Evolutionary conservation across 768 basidiomycete genomes (phyloP).

Genomic region (Tulasnella sp.): DNA sequence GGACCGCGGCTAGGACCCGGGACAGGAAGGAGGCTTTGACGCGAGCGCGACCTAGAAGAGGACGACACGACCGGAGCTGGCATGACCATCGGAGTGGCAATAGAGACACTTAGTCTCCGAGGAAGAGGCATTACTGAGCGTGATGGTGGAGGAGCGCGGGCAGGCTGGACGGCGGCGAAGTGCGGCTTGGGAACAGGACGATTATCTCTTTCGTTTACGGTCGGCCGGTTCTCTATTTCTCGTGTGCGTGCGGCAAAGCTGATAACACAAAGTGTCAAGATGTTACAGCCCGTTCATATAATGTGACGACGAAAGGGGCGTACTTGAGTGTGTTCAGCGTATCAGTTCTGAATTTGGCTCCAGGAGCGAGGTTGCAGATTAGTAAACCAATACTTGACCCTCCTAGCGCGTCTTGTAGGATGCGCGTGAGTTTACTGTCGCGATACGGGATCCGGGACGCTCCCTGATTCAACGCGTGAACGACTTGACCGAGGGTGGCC

Average conservation of each 20-base stretch:
- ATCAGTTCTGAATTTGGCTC: conserved; percentile 69
- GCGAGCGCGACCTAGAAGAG: not conserved
- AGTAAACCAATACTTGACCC: conserved; percentile 68
- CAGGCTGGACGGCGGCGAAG: conserved; percentile 49
- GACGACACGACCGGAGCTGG: not conserved
- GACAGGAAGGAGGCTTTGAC: not conserved
- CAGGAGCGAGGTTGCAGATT: conserved; percentile 82
- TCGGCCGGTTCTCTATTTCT: conserved; percentile 74
- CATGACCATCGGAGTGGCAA: not conserved
- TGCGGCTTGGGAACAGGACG: conserved; percentile 48
- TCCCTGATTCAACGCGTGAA: conserved; percentile 53
- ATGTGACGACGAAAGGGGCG: conserved; percentile 19
- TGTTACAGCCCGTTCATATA: too few species aligned
- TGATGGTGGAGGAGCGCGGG: conserved; percentile 36
- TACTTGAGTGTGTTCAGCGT: conserved; percentile 88
- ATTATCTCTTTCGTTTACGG: conserved; percentile 64
- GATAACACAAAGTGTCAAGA: conserved; percentile 16
- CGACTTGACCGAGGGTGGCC: conserved; percentile 78
- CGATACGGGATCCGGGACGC: conserved; percentile 74
- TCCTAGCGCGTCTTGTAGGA: conserved; percentile 83
- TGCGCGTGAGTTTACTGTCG: conserved; percentile 78
- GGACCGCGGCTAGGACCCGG: not conserved
- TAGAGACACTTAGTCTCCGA: conserved; percentile 30
- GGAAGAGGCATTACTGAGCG: conserved; percentile 32
- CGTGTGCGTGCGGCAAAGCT: conserved; percentile 77